Base-by-base conservation (phyloP, 331 rosid genomes). In the Malus hybrid region DNA sequence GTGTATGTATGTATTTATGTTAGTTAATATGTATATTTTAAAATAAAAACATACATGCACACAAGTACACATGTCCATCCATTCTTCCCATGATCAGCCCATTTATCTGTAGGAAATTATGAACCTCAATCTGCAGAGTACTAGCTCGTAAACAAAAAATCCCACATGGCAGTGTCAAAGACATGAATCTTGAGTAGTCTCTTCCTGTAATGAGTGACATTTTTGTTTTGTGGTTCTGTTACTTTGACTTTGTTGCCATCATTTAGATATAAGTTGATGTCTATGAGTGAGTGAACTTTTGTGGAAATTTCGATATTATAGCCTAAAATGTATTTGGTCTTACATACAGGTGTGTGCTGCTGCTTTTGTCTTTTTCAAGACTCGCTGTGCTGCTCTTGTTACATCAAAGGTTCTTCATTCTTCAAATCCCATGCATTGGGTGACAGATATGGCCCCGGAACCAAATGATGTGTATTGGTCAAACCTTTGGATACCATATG, bases 361-460 rank as follows among this genome's bases (percentile, higher is more conserved):
- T 67, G 97, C 99, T 69, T 92, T 95, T 56, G 97, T 95, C 73
- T 95, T 92, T 86, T 95, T 95, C 88, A 95, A 87, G 88, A 92
- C 84, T 81, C 93, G 99, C 31, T 87, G 86, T 79, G 97, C 90
- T 79, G 96, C 99, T 50, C 72, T 74, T 74, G 73, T 85, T 72
- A 88, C 89, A 79, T 82, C 97, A 22, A 81, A 66, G 79, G 82
- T 80, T 89, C 97, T 92, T 86, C 99, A 92, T 77, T 85, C 97
- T 39, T 69, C 97, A 80, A 90, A 95, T 91, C 99, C 99, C 60
- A 89, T 95, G 99, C 69, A 72, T 75, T 95, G 96, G 97, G 97
- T 90, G 75, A 90, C 97, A 69, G 85, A 86, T 71, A 66, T 67
- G 76, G 99, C 99, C 76, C 99, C 99, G 4, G 97, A 89, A 34